Percentiles rank a stretch among this genome's conserved stretches.
Conservation (phyloP, 83 land plant genomes). For the Diphasiastrum complanatum region DNA sequence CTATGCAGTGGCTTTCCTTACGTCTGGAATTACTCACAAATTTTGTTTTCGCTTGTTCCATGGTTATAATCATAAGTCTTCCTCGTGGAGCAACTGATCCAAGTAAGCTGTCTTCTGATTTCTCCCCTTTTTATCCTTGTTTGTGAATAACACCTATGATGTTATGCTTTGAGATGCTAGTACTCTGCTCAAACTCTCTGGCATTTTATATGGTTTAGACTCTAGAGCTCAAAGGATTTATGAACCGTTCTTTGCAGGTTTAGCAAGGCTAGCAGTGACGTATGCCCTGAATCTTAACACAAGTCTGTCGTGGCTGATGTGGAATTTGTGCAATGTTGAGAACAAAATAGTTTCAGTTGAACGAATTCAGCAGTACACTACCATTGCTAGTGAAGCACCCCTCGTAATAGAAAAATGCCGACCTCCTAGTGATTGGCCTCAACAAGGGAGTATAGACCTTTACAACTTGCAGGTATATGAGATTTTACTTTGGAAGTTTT, state of each 20-base stretch:
- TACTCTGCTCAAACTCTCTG: no score
- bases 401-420: slow-evolving; percentile 28
- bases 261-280: slow-evolving; percentile 74
- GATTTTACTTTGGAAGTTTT: neutral
- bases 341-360: slow-evolving; percentile 71
- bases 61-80: slow-evolving; percentile 75
- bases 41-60: slow-evolving; percentile 79
- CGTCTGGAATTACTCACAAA: slow-evolving; percentile 94
- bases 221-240: no score
- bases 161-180: no score
- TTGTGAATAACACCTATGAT: no score
- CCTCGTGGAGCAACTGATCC: slow-evolving; percentile 86
- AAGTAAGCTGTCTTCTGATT: no score
- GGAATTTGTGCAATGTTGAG: slow-evolving; percentile 56
- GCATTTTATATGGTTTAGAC: no score
- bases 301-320: slow-evolving; percentile 42
- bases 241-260: slow-evolving; percentile 32
- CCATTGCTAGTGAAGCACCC: slow-evolving; percentile 68
- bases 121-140: no score
- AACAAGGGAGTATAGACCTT: slow-evolving; percentile 32
- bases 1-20: slow-evolving; percentile 96
- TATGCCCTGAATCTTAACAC: slow-evolving; percentile 57
- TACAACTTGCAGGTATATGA: slow-evolving; percentile 23
- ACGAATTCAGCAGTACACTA: slow-evolving; percentile 59
- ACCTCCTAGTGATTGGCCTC: slow-evolving; percentile 41